These are phyloP conservation scores for Wickerhamomyces strasburgensis DNA, from an alignment of 805 yeast species.

Conservation along the genomic window DNA sequence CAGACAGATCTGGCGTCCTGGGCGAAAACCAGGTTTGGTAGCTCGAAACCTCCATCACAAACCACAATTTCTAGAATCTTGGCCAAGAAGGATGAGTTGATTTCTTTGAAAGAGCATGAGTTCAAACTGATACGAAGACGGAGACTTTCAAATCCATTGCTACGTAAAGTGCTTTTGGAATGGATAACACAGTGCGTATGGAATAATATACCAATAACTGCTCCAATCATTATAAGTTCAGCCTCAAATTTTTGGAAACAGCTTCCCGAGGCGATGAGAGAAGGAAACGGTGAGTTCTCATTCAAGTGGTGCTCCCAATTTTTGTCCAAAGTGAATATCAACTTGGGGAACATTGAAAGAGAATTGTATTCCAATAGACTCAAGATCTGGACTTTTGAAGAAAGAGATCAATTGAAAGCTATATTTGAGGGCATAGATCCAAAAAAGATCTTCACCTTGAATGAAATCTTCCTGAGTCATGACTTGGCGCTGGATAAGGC, in stretches of 20 bases:
- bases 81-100: conserved; percentile 49
- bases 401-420: conserved; percentile 42
- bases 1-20: conserved; percentile 60
- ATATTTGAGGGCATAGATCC: conserved; percentile 43
- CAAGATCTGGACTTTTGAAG: conserved; percentile 59
- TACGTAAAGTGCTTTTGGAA: conserved; percentile 57
- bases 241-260: conserved; percentile 62
- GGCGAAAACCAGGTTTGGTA: conserved; percentile 53
- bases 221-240: conserved; percentile 58
- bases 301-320: conserved; percentile 53
- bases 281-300: conserved; percentile 61
- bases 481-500: conserved; percentile 57
- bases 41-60: conserved; percentile 55
- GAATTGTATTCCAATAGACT: conserved; percentile 39
- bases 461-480: conserved; percentile 56
- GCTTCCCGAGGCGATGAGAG: conserved; percentile 47
- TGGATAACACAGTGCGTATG: conserved; percentile 66
- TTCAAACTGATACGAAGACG: conserved; percentile 45
- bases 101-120: conserved; percentile 46
- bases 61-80: conserved; percentile 61
- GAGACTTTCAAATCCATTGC: conserved; percentile 44
- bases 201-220: conserved; percentile 61
- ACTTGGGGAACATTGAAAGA: conserved; percentile 40
- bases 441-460: conserved; percentile 52
- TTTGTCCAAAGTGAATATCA: conserved; percentile 44